phyloP scores from a whole-genome alignment of 1,284 basidiomycete genomes.

The Mycosarcoma maydis region DNA sequence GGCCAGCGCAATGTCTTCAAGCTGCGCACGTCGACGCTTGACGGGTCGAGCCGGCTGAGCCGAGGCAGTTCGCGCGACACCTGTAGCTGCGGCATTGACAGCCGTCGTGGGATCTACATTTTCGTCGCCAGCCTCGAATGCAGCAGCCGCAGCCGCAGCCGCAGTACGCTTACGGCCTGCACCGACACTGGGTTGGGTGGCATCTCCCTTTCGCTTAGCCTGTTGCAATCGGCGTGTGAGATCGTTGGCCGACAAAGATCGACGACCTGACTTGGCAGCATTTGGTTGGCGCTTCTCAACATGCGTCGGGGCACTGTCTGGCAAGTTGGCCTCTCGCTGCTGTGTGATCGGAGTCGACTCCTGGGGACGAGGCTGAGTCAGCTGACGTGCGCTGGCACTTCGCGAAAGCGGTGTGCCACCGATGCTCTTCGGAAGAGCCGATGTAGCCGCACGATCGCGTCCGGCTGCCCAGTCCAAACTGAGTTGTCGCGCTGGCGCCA shows the following conservation, averaged over 20 bases:
- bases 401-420: slow-evolving; percentile 38
- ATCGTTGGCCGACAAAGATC: slow-evolving; percentile 38
- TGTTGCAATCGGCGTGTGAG: slow-evolving; percentile 44
- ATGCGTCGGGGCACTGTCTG: slow-evolving; percentile 3
- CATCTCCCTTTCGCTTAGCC: slow-evolving; percentile 33
- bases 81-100: slow-evolving; percentile 1
- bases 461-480: slow-evolving; percentile 57
- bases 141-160: slow-evolving; percentile 4
- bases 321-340: neutral
- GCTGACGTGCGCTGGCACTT: slow-evolving; percentile 36
- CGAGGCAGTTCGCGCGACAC: neutral
- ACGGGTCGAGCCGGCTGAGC: slow-evolving; percentile 1
- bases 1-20: slow-evolving; percentile 17
- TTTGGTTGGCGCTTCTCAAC: slow-evolving; percentile 15
- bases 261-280: neutral
- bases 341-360: slow-evolving; percentile 20
- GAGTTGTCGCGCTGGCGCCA: slow-evolving; percentile 22
- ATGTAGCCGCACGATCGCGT: slow-evolving; percentile 40
- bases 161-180: slow-evolving; percentile 27
- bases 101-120: slow-evolving; percentile 15
- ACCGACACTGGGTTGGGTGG: slow-evolving; percentile 3
- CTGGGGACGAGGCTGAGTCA: slow-evolving; percentile 17
- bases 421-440: slow-evolving; percentile 36
- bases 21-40: slow-evolving; percentile 22
- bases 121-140: slow-evolving; percentile 15